These are phyloP conservation scores for Stemphylium lycopersici DNA, from an alignment of 2,329 filamentous ascomycete species.

Conservation along the genomic window DNA sequence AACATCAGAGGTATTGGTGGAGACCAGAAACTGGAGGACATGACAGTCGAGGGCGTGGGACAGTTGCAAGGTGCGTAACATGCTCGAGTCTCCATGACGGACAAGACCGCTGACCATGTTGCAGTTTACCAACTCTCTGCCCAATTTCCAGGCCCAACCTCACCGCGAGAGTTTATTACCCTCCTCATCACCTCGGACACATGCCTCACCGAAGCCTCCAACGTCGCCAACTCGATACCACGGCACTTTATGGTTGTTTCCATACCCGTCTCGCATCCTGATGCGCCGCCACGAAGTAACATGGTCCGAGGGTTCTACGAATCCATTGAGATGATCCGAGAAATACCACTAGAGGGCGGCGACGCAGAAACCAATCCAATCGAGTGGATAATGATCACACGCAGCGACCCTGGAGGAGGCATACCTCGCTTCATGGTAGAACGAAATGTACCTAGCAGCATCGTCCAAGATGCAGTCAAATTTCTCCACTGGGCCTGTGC, in stretches of 20 bases:
- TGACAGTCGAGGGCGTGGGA: slow-evolving; percentile 64
- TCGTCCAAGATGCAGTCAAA: slow-evolving; percentile 78
- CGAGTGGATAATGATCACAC: slow-evolving; percentile 92
- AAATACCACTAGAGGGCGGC: slow-evolving; percentile 66
- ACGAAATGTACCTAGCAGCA: slow-evolving; percentile 80
- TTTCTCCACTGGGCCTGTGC: slow-evolving; percentile 79
- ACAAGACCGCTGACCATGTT: slow-evolving; percentile 5
- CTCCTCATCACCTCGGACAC: slow-evolving; percentile 71
- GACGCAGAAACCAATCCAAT: slow-evolving; percentile 68
- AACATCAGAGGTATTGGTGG: slow-evolving; percentile 86
- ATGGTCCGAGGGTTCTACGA: slow-evolving; percentile 88
- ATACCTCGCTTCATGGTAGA: slow-evolving; percentile 93
- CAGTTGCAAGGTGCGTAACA: slow-evolving; percentile 69
- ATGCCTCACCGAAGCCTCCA: slow-evolving; percentile 57
- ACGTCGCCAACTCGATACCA: slow-evolving; percentile 52
- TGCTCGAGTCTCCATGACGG: slow-evolving; percentile 6
- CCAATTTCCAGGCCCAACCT: slow-evolving; percentile 86
- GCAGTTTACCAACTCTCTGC: slow-evolving; percentile 84
- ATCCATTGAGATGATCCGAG: slow-evolving; percentile 87
- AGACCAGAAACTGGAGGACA: slow-evolving; percentile 73
- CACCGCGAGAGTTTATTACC: slow-evolving; percentile 86
- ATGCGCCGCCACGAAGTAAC: slow-evolving; percentile 71
- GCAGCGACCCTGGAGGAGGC: slow-evolving; percentile 85
- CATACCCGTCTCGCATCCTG: slow-evolving; percentile 78
- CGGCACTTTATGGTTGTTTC: slow-evolving; percentile 87